These are phyloP conservation scores for Fusarium penzigii DNA, from an alignment of 2,329 filamentous ascomycete species.

Conservation along the genomic window DNA sequence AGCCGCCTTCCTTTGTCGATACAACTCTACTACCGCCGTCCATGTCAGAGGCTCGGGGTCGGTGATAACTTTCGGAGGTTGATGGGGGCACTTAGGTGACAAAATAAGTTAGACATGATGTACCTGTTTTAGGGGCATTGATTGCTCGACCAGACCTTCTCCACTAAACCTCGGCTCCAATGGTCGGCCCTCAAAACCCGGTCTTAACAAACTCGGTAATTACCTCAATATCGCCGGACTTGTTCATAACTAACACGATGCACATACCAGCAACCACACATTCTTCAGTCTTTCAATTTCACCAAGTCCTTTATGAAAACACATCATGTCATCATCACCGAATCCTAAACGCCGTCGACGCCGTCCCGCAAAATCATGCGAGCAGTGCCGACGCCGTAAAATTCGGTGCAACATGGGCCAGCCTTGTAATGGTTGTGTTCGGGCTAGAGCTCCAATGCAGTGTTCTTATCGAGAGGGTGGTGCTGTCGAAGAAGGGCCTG, in stretches of 20 bases:
- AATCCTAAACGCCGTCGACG: constrained; percentile 25
- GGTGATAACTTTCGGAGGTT: constrained; percentile 10
- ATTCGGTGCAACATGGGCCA: constrained; percentile 24
- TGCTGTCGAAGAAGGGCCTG: not conserved
- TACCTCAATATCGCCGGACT: constrained; percentile 13
- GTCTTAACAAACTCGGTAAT: constrained; percentile 15
- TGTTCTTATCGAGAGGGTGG: constrained; percentile 28
- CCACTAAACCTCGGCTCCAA: no score
- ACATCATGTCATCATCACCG: constrained; percentile 6
- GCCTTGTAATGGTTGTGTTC: constrained; percentile 26
- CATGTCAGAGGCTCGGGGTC: constrained; percentile 13
- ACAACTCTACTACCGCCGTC: not conserved
- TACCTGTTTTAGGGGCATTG: accelerated
- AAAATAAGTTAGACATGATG: not conserved
- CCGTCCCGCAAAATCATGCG: constrained; percentile 26
- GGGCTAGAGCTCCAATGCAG: constrained; percentile 24
- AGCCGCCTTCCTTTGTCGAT: not conserved
- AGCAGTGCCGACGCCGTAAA: constrained; percentile 29
- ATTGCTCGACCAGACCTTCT: not conserved
- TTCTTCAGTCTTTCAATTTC: not conserved
- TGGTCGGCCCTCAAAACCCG: not conserved
- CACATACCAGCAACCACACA: no score
- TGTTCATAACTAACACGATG: constrained; percentile 12
- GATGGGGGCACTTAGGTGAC: not conserved
- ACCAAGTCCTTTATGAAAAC: not conserved